Conservation (phyloP, 2,329 filamentous ascomycete genomes). For the Calonectria pteridis region DNA sequence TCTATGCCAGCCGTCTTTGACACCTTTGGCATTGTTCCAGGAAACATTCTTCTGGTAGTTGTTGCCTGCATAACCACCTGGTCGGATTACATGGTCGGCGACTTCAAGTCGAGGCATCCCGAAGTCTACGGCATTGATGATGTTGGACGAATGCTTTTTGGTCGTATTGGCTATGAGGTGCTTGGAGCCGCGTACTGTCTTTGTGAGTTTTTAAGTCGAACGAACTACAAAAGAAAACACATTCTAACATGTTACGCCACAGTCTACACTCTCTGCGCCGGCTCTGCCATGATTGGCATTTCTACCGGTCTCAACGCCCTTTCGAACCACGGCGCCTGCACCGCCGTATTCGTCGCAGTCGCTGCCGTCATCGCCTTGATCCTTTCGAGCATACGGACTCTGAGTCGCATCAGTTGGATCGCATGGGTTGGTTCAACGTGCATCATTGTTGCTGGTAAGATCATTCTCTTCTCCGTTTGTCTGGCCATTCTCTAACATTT, state of each 20-base stretch:
- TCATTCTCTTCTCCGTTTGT: too few relatives aligned
- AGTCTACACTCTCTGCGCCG: slow-evolving; percentile 29
- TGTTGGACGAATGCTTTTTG: slow-evolving; percentile 60
- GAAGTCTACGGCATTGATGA: slow-evolving; percentile 66
- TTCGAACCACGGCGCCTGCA: slow-evolving; percentile 51
- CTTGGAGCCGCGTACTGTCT: slow-evolving; percentile 48
- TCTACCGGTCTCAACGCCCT: slow-evolving; percentile 54
- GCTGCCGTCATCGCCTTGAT: slow-evolving; percentile 42
- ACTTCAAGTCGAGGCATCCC: slow-evolving; percentile 63
- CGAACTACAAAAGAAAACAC: neutral
- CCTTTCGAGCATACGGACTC: slow-evolving; percentile 46
- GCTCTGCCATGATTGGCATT: slow-evolving; percentile 50
- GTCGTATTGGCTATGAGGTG: slow-evolving; percentile 56
- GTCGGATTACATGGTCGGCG: slow-evolving; percentile 60
- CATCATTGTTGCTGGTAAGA: slow-evolving; percentile 37
- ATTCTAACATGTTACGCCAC: neutral
- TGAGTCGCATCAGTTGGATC: slow-evolving; percentile 46
- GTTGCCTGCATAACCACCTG: slow-evolving; percentile 60
- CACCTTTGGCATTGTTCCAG: slow-evolving; percentile 59
- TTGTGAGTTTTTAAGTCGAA: slow-evolving; percentile 37
- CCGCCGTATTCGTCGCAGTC: slow-evolving; percentile 52
- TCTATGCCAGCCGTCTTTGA: slow-evolving; percentile 60
- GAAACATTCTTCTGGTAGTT: slow-evolving; percentile 55
- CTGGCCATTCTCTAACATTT: too few relatives aligned
- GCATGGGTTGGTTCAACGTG: slow-evolving; percentile 43